Evolutionary conservation across 129 eudicot species (phyloP).

Genomic region (Saposhnikovia divaricata): DNA sequence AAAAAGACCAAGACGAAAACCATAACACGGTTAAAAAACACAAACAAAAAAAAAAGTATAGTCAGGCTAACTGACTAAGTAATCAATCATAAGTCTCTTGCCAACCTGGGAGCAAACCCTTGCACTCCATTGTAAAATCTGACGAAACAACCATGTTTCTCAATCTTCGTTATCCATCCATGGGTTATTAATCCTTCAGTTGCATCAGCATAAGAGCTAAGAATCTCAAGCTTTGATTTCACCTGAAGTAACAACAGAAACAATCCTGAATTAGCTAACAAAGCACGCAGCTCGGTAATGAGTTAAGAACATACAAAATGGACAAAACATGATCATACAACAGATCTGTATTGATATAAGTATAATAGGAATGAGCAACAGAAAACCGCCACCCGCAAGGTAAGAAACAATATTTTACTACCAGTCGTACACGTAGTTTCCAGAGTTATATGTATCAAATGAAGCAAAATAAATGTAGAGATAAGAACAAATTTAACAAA

Average conservation of each 20-base stretch:
- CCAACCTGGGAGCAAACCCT: constrained; percentile 89
- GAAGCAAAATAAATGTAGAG: background rate
- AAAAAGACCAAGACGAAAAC: background rate
- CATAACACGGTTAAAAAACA: background rate
- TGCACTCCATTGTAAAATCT: constrained; percentile 90
- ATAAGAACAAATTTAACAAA: no score
- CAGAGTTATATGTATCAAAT: background rate
- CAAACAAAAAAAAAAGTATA: background rate
- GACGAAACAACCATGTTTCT: constrained; percentile 90
- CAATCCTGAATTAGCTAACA: background rate
- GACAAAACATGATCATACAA: background rate
- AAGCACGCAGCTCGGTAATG: background rate
- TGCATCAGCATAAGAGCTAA: constrained; percentile 85
- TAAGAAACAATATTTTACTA: background rate
- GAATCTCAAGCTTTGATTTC: constrained; percentile 70
- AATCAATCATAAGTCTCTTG: background rate
- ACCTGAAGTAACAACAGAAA: constrained; percentile 41
- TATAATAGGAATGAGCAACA: background rate
- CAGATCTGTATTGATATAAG: background rate
- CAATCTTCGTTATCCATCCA: constrained; percentile 96
- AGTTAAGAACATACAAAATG: no score
- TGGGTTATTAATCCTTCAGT: constrained; percentile 80
- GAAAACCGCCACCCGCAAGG: background rate
- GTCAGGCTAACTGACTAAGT: background rate
- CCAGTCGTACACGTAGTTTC: background rate